Evolutionary conservation across 352 stramenopile species (phyloP), one percentile per base, ranked within the genome.

Genomic region (Pythium aquatile): DNA sequence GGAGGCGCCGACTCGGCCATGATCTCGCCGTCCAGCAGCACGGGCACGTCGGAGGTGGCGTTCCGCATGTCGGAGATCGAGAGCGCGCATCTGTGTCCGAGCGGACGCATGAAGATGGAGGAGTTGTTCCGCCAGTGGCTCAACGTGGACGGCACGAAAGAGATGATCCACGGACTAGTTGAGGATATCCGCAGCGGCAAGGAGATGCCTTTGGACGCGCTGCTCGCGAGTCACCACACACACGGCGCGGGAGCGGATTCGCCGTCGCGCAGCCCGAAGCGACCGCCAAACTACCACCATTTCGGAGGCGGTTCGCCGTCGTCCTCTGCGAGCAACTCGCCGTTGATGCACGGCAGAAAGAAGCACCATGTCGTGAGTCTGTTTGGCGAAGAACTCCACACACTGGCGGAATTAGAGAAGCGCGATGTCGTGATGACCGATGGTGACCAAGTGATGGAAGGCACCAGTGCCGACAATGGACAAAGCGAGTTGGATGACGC

Each of bases 121-220:
- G 84, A 95, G 59, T 74, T 95, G 4, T 95, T 93, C 61, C 81
- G 84, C 30, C 83, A 92, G 66, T 95, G 85, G 84, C 81, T 95
- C n/a, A 93, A 88, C 55, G 77, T 91, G 24, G 86, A 95, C 48
- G 78, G 81, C 55, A 93, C 86, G 35, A 88, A 91, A 64, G 83
- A 92, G 58, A 87, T 93, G 79, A 95, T 95, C 65, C 83, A 91
- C 58, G 77, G 69, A 33, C 79, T 95, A 53, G 85, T 93, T 49
- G 78, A 85, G 7, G 84, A 95, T 65, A 73, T 93, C 57, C 81
- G 85, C n/a, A 80, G 73, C 52, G 84, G 83, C 37, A 88, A 88
- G 54, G 85, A 88, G 54, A 75, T 93, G 35, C 76, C 83, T 44
- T 37, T 78, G 39, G 67, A 74, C 10, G 68, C 63, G 64, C 59